Percentiles rank a stretch among this genome's conserved stretches.
Evolutionary conservation across 768 basidiomycete genomes (phyloP).

Genomic region (Mycena rosella): DNA sequence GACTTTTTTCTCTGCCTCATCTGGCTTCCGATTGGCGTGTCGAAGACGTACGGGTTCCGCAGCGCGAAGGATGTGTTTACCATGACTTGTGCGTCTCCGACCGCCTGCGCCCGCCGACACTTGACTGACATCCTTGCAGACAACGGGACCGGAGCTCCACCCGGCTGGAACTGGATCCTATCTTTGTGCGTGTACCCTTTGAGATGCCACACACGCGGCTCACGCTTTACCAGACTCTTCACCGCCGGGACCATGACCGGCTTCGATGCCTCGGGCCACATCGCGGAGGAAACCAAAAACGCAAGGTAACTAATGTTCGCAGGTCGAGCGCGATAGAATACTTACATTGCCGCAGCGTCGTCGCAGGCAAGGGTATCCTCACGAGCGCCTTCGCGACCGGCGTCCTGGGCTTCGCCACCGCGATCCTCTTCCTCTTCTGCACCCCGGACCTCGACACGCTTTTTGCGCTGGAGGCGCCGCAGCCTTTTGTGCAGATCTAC

Average conservation of each 20-base stretch:
- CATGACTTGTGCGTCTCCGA: conserved; percentile 69
- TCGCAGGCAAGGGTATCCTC: conserved; percentile 87
- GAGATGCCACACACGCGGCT: neutral
- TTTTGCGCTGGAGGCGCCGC: conserved; percentile 84
- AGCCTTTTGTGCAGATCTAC: conserved; percentile 93
- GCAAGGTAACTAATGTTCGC: conserved; percentile 60
- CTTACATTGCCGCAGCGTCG: conserved; percentile 58
- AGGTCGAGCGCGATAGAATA: conserved; percentile 6
- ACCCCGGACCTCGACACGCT: conserved; percentile 82
- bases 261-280: conserved; percentile 90
- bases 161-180: conserved; percentile 93
- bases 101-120: neutral
- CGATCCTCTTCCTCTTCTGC: conserved; percentile 88
- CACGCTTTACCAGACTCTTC: conserved; percentile 68
- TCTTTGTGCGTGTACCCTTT: conserved; percentile 69
- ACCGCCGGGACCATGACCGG: conserved; percentile 91
- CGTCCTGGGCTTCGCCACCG: conserved; percentile 80
- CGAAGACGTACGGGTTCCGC: conserved; percentile 90
- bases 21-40: conserved; percentile 94
- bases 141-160: conserved; percentile 89
- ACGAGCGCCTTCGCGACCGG: conserved; percentile 84
- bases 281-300: conserved; percentile 91
- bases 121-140: conserved; percentile 56
- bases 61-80: conserved; percentile 88
- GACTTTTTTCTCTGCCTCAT: conserved; percentile 91